Conservation (phyloP, 2,329 filamentous ascomycete genomes). For the Lasiodiplodia sp. region DNA sequence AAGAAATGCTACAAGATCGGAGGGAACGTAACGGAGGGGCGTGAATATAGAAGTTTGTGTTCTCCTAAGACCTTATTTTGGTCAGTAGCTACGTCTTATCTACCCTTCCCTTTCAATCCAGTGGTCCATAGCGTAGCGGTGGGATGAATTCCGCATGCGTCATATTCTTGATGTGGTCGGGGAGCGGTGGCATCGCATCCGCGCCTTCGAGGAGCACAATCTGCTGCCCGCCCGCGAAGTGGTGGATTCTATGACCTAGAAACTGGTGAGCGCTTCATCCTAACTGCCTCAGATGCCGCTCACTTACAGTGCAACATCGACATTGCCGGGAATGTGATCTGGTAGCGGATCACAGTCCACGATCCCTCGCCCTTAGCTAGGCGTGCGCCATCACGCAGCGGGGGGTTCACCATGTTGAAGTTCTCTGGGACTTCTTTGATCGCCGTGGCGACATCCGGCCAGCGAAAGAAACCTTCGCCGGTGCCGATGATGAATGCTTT, state of each 20-base stretch:
- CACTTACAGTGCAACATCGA: constrained; percentile 60
- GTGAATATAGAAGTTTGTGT: no score
- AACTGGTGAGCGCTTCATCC: background rate
- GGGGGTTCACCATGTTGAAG: constrained; percentile 67
- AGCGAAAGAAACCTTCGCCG: constrained; percentile 58
- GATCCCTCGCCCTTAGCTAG: constrained; percentile 30
- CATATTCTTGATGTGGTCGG: constrained; percentile 32
- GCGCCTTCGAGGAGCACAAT: constrained; percentile 58
- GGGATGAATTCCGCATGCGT: background rate
- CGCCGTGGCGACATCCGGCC: constrained; percentile 62
- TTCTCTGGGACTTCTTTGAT: constrained; percentile 51
- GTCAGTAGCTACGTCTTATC: no score
- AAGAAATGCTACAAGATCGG: no score
- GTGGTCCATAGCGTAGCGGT: background rate
- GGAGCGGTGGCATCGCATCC: constrained; percentile 53
- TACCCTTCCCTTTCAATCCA: background rate
- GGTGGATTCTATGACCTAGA: constrained; percentile 43
- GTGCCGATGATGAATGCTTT: constrained; percentile 66
- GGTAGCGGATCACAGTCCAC: constrained; percentile 57
- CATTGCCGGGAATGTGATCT: constrained; percentile 55
- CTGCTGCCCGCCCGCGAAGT: constrained; percentile 58
- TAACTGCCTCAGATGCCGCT: accelerated
- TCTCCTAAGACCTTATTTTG: no score
- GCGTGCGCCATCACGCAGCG: constrained; percentile 59
- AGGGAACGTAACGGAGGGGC: no score